Percentiles rank a stretch among this genome's conserved stretches.
These are phyloP conservation scores for Chytriomyces sp. DNA, from an alignment of 192 early-diverging fungal genomes.

Conservation along the genomic window DNA sequence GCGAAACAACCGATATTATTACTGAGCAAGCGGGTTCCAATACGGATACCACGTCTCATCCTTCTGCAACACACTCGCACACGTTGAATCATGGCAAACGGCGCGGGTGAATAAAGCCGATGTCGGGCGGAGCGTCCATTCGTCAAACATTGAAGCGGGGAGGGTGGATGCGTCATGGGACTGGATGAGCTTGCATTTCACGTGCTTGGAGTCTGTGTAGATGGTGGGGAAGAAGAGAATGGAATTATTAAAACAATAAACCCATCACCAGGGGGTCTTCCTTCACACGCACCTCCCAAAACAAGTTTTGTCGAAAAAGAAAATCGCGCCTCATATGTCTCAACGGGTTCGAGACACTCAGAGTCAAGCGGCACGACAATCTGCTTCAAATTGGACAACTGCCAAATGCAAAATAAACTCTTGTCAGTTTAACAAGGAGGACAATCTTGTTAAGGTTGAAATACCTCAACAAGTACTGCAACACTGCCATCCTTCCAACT, in stretches of 20 bases:
- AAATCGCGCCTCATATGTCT: not conserved
- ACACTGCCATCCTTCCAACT: not conserved
- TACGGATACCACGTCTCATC: too few relatives aligned
- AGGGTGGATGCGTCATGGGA: too few relatives aligned
- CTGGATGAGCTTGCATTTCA: too few relatives aligned
- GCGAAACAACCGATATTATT: not conserved
- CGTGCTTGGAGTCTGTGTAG: too few relatives aligned
- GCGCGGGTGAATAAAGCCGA: too few relatives aligned
- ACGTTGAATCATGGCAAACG: too few relatives aligned
- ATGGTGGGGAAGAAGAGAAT: too few relatives aligned
- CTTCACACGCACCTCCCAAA: not conserved
- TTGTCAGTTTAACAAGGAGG: not conserved
- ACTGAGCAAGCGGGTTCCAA: not conserved
- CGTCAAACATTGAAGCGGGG: too few relatives aligned
- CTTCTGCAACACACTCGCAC: too few relatives aligned
- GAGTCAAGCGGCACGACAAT: not conserved
- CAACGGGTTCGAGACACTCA: not conserved
- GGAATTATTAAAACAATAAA: too few relatives aligned
- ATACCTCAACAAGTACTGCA: slow-evolving; percentile 15
- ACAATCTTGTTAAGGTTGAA: not conserved
- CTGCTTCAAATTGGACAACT: not conserved
- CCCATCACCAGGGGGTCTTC: too few relatives aligned
- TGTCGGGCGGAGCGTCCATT: too few relatives aligned
- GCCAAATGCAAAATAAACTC: not conserved
- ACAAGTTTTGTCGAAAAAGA: not conserved